Conservation (phyloP, 495 filamentous ascomycete species). For the Aspergillus ellipticus region DNA sequence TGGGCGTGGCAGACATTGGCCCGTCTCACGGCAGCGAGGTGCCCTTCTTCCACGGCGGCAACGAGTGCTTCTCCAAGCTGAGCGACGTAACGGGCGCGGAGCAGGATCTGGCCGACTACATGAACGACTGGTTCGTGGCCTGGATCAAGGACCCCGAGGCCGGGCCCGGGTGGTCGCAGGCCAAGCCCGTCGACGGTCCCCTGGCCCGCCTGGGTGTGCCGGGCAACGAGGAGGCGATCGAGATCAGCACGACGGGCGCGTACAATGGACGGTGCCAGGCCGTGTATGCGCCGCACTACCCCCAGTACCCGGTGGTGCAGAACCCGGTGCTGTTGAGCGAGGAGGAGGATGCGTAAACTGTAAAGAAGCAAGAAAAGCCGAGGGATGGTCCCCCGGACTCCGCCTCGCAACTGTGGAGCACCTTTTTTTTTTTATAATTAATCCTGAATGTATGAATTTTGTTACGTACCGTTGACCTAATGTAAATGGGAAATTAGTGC, state of each 20-base stretch:
- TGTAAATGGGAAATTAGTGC: no score
- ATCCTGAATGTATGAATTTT: no score
- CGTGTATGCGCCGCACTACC: slow-evolving; percentile 18
- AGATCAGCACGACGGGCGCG: slow-evolving; percentile 16
- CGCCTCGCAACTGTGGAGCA: no score
- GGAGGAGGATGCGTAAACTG: no score
- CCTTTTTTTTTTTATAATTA: background rate
- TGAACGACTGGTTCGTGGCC: slow-evolving; percentile 23
- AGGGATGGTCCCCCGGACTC: no score
- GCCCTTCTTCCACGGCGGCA: slow-evolving; percentile 28
- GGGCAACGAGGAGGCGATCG: slow-evolving; percentile 18
- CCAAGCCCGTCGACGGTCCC: slow-evolving; percentile 18
- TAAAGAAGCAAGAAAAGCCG: no score
- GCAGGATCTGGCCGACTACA: slow-evolving; percentile 24
- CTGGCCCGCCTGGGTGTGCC: slow-evolving; percentile 22
- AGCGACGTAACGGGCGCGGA: slow-evolving; percentile 16
- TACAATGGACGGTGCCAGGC: slow-evolving; percentile 24
- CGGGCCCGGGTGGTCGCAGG: slow-evolving; percentile 22
- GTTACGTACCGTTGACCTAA: no score
- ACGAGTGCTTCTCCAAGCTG: slow-evolving; percentile 23
- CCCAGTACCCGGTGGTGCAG: slow-evolving; percentile 21
- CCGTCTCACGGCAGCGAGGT: slow-evolving; percentile 26
- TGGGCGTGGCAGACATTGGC: slow-evolving; percentile 16
- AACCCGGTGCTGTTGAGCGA: slow-evolving; percentile 15
- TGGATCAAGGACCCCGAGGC: slow-evolving; percentile 24